A percentile compares a stretch with the other conserved stretches of the same genome.
phyloP scores from a whole-genome alignment of 257 asterid species.

The Nicotiana undulata region DNA sequence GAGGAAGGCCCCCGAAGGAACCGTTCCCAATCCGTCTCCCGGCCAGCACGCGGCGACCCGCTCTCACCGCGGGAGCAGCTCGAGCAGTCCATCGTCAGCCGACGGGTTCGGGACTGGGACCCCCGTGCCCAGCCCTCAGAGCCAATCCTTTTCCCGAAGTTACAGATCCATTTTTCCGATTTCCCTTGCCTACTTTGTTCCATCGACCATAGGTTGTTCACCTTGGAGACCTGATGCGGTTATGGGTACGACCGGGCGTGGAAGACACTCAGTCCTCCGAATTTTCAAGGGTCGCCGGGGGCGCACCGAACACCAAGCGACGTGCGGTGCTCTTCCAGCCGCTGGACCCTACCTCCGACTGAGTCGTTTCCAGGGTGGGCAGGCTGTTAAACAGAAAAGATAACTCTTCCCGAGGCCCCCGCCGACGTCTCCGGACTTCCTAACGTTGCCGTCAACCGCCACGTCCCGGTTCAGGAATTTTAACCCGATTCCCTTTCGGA shows the following conservation, averaged over 20 bases:
- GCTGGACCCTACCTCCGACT: slow-evolving; percentile 61
- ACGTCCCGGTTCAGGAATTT: too few species aligned
- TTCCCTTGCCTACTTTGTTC: not conserved
- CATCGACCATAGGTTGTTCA: not conserved
- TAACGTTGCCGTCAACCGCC: too few species aligned
- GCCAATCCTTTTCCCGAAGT: too few species aligned
- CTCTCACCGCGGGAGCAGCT: too few species aligned
- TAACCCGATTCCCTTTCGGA: too few species aligned
- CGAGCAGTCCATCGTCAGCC: too few species aligned
- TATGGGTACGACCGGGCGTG: slow-evolving; percentile 46
- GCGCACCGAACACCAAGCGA: slow-evolving; percentile 67
- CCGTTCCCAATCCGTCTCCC: too few species aligned
- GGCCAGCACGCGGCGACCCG: too few species aligned
- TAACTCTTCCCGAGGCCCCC: slow-evolving; percentile 22
- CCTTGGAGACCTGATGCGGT: slow-evolving; percentile 20
- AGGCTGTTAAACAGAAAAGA: slow-evolving; percentile 51
- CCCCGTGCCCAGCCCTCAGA: too few species aligned
- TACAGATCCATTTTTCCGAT: not conserved
- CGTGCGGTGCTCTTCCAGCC: slow-evolving; percentile 62
- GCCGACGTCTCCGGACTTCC: too few species aligned
- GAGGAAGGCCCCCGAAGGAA: too few species aligned
- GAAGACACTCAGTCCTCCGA: slow-evolving; percentile 53
- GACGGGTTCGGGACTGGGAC: too few species aligned
- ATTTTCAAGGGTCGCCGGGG: slow-evolving; percentile 76
- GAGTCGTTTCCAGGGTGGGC: slow-evolving; percentile 50